Base-by-base conservation (phyloP, 2,329 filamentous ascomycete genomes). In the Talaromyces albobiverticillius region DNA sequence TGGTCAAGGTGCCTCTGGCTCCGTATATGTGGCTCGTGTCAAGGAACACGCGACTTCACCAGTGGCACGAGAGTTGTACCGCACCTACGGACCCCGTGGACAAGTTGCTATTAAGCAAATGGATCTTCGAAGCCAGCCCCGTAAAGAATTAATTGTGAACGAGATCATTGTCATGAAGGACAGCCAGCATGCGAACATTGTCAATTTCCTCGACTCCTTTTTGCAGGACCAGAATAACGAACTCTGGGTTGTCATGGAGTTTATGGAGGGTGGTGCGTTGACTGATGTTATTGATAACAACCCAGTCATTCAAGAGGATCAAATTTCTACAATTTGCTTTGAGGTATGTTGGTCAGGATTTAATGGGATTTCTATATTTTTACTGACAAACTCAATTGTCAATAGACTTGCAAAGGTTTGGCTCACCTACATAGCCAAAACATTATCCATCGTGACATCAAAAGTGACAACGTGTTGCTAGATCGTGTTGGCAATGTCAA, bases 121-220 rank as follows among this genome's bases (percentile, higher is more conserved):
- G 94, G 94, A 99, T 76, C 83, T 99, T 53, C 90, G 93, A 48
- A 94, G 95, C 68, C 94, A 99, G 73, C 94, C 94, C 46, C 83
- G 94, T 56, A 99, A 99, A 79, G 94, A 99, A 74, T 78, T 99
- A 66, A 99, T 99, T 67, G 94, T 99, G 51, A 99, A 99, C 72
- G 94, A 99, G 69, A 99, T 99, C 67, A 95, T 99, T 77, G 94
- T 99, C 57, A 99, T 99, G 94, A 96, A 97, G 78, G 94, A 99
- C 76, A 96, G 90, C 79, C 89, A 92, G 70, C 94, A 99, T 72
- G 87, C 88, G 57, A 99, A 99, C 74, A 99, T 99, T 78, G 94
- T 99, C 74, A 99, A 99, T 76, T 99, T 96, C 76, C 78, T 99
- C 31, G 94, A 99, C 64, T 92, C 93, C 3, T 99, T 97, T 79